Percentiles rank a stretch among this genome's conserved stretches.
Conservation (phyloP, 2,329 filamentous ascomycete species). For the Cladosporium sp. region DNA sequence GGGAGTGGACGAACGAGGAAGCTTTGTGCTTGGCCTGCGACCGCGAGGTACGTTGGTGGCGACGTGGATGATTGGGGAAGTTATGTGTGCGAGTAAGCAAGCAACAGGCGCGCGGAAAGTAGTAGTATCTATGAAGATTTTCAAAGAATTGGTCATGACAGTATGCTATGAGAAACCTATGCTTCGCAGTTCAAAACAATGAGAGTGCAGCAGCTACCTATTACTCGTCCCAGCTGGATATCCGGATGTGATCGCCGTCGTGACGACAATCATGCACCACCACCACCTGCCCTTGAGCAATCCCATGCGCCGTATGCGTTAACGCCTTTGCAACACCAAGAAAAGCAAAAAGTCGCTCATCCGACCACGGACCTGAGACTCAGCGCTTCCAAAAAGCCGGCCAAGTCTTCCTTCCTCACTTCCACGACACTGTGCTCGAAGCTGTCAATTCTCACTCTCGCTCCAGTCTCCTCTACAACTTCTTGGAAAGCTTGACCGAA, state of each 20-base stretch:
- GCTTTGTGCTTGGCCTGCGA: conserved; percentile 37
- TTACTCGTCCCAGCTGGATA: conserved; percentile 2
- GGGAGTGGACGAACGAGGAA: conserved; percentile 35
- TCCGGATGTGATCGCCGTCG: not conserved
- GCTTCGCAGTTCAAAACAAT: not conserved
- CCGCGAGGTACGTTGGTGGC: conserved; percentile 30
- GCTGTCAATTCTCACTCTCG: conserved; percentile 86
- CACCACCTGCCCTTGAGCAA: not conserved
- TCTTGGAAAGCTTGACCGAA: conserved; percentile 97
- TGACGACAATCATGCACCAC: not conserved
- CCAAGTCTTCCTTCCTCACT: conserved; percentile 92
- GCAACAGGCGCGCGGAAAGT: not conserved
- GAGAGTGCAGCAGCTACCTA: not conserved
- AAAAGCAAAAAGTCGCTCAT: conserved; percentile 25
- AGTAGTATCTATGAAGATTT: not conserved
- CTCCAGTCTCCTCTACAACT: conserved; percentile 86
- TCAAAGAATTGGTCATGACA: not conserved
- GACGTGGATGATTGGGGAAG: conserved; percentile 29
- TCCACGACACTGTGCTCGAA: conserved; percentile 98
- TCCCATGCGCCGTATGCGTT: not conserved
- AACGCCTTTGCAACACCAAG: not conserved
- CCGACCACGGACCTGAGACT: conserved; percentile 86
- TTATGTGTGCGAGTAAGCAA: conserved; percentile 28
- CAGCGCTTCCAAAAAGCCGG: conserved; percentile 84
- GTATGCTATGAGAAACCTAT: conserved; percentile 1